Base-by-base conservation (phyloP, 163 green algal species). In the Scenedesmus sp. region DNA sequence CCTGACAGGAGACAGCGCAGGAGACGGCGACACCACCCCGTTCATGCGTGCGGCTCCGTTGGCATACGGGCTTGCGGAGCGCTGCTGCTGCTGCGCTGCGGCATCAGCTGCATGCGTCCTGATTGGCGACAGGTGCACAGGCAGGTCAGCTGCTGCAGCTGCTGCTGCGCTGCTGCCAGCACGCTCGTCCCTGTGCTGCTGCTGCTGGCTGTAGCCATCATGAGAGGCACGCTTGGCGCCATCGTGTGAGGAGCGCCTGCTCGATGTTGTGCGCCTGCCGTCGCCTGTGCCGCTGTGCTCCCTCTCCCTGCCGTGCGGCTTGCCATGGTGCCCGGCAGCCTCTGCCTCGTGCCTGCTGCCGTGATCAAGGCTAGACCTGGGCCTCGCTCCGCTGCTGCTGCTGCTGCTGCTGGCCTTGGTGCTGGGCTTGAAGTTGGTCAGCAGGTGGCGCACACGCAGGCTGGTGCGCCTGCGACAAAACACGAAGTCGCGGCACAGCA, bases 391-490 rank as follows among this genome's bases (percentile, higher is more conserved):
- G 74, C 54, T 88, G 60, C 88, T 20, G n/a, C 5, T 82, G 59
- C 60, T 88, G 52, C 57, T 85, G 60, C n/a, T 46, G 13, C 67
- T 67, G 56, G 81, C 67, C 59, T 79, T 85, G 7, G 13, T 46
- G 13, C 67, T 67, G 56, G 81, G 82, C 76, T 91, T 85, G 81
- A 85, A 85, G 64, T 83, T 82, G 8, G 89, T 34, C 90, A 86
- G 46, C 56, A 93, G 90, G 70, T 90, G 90, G 10, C 90, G 90
- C 56, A 93, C 90, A 55, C 90, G 90, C 84, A 93, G 56, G 74
- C 90, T 93, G 9, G 90, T 93, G 16, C 90, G 89, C 89, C 89
- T 92, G 82, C 57, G n/a, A 55, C n/a, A 52, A 5, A 66, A 6
- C 10, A 16, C 5, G 23, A 46, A 79, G 18, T 52, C 18, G 64